Conservation (phyloP, 2,329 filamentous ascomycete genomes). For the Laburnicola sp. region DNA sequence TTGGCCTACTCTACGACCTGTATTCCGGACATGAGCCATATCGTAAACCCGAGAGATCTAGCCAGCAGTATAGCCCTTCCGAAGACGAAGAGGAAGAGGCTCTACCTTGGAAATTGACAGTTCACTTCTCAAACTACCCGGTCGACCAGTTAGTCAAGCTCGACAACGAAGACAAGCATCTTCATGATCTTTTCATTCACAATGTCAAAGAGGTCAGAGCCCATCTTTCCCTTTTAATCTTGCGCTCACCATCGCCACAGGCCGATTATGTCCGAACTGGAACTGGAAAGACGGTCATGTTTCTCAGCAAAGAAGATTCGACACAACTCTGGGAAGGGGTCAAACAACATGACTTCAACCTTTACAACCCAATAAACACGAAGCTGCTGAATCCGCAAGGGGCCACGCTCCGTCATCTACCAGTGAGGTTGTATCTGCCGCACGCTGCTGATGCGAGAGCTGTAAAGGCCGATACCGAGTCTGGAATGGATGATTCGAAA, state of each 20-base stretch:
- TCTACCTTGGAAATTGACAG: constrained; percentile 65
- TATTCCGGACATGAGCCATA: constrained; percentile 61
- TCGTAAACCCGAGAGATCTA: constrained; percentile 31
- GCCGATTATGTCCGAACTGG: constrained; percentile 88
- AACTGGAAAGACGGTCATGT: constrained; percentile 88
- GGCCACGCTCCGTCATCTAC: constrained; percentile 74
- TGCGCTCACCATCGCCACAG: constrained; percentile 36
- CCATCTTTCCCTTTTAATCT: background rate
- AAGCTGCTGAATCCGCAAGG: constrained; percentile 74
- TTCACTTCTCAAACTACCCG: constrained; percentile 64
- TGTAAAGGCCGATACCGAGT: background rate
- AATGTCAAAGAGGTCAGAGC: constrained; percentile 64
- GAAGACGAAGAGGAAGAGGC: constrained; percentile 21
- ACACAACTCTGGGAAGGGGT: constrained; percentile 81
- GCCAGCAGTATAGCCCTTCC: constrained; percentile 20
- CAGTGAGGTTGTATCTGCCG: constrained; percentile 82
- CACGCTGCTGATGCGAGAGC: constrained; percentile 22
- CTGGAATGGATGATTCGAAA: background rate
- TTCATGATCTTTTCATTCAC: constrained; percentile 69
- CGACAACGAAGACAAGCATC: constrained; percentile 57
- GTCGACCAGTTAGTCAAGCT: constrained; percentile 61
- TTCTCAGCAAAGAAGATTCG: constrained; percentile 80
- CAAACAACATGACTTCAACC: constrained; percentile 71
- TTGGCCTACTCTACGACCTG: constrained; percentile 70
- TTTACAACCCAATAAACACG: constrained; percentile 74